Conservation (phyloP, 768 basidiomycete genomes). For the Trichaptum fuscoviolaceum region DNA sequence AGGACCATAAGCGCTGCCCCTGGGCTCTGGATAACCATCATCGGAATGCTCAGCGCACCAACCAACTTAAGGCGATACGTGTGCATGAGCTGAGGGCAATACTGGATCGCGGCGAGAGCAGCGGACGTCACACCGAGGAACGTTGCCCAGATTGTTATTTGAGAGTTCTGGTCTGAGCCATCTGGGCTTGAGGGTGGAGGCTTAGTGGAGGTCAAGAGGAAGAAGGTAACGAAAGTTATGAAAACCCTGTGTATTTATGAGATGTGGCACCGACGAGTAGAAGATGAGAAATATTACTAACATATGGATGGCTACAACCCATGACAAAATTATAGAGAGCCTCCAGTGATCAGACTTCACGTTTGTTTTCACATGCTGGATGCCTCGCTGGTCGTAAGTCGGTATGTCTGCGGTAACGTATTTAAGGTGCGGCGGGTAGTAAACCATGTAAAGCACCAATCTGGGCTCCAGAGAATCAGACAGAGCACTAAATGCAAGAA, state of each 20-base stretch:
- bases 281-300: slow-evolving; percentile 29
- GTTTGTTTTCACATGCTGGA: slow-evolving; percentile 39
- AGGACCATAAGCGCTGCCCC: slow-evolving; percentile 84
- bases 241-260: slow-evolving; percentile 38
- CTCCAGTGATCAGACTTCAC: slow-evolving; percentile 67
- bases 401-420: slow-evolving; percentile 45
- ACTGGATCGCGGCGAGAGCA: slow-evolving; percentile 75
- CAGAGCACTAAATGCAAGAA: neutral
- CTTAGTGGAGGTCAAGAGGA: slow-evolving; percentile 46
- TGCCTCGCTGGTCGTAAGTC: slow-evolving; percentile 35
- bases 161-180: slow-evolving; percentile 31
- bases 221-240: slow-evolving; percentile 53
- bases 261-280: slow-evolving; percentile 7
- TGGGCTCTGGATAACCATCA: slow-evolving; percentile 94
- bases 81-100: slow-evolving; percentile 78
- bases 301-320: slow-evolving; percentile 71
- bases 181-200: slow-evolving; percentile 31
- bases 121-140: slow-evolving; percentile 84
- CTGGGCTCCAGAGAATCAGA: slow-evolving; percentile 33
- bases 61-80: slow-evolving; percentile 80
- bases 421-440: slow-evolving; percentile 85
- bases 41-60: slow-evolving; percentile 89
- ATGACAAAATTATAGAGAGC: slow-evolving; percentile 68
- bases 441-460: slow-evolving; percentile 84
- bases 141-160: slow-evolving; percentile 64